Percentiles rank a stretch among this genome's conserved stretches.
Conservation (phyloP, 1,284 basidiomycete species). For the Sporisorium scitamineum region DNA sequence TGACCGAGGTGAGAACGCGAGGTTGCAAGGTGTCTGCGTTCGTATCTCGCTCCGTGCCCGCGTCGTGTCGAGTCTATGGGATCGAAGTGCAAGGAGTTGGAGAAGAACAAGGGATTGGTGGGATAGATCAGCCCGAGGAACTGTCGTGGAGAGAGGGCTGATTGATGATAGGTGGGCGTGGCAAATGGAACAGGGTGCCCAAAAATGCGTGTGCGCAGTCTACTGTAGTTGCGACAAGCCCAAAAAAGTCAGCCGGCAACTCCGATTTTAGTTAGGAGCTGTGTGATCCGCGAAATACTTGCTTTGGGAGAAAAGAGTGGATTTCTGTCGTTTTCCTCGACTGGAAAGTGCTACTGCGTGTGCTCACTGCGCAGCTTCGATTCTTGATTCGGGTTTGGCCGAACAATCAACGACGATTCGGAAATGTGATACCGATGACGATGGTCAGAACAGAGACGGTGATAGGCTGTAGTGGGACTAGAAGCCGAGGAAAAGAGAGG, state of each 20-base stretch:
- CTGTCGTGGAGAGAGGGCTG: not conserved
- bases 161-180: not conserved
- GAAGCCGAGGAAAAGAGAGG: not conserved
- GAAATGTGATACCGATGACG: not conserved
- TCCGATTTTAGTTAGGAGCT: not conserved
- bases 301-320: not conserved
- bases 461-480: not conserved
- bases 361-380: not conserved
- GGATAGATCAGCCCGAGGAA: not conserved
- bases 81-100: not conserved
- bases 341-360: not conserved
- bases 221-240: too few species aligned
- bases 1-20: not conserved
- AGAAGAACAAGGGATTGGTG: not conserved
- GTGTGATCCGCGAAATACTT: not conserved
- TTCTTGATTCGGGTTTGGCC: not conserved
- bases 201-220: constrained; percentile 5
- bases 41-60: not conserved
- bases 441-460: not conserved
- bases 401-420: not conserved
- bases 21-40: not conserved
- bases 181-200: not conserved
- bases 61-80: not conserved
- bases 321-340: not conserved
- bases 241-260: not conserved